These are phyloP conservation scores for Diplodia sapinea DNA, from an alignment of 2,329 filamentous ascomycete genomes.

Conservation along the genomic window DNA sequence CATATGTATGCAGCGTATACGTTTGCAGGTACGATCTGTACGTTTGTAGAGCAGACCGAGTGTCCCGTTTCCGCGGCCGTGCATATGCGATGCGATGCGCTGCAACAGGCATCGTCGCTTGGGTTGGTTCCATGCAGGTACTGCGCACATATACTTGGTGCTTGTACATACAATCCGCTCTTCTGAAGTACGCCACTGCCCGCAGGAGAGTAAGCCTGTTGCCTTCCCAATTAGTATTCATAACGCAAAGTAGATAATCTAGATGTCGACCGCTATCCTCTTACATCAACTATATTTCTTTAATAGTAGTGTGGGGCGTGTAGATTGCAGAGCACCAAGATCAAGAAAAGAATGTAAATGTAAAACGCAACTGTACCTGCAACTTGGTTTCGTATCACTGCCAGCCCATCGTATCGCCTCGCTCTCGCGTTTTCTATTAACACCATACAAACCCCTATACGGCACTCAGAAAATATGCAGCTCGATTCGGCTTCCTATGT, in stretches of 20 bases:
- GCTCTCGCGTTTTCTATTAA: not conserved
- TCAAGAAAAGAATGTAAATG: too few relatives aligned
- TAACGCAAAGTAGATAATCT: not conserved
- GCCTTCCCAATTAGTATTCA: not conserved
- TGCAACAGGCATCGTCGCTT: constrained; percentile 10
- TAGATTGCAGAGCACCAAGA: not conserved
- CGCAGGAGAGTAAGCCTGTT: not conserved
- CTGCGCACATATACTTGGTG: not conserved
- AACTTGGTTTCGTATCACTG: not conserved
- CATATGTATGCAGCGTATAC: not conserved
- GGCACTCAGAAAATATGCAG: not conserved
- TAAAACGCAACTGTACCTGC: too few relatives aligned
- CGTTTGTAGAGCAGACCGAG: not conserved
- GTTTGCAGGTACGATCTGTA: not conserved
- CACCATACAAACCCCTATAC: not conserved
- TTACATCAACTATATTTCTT: not conserved
- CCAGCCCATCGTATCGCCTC: not conserved
- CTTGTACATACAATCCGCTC: not conserved
- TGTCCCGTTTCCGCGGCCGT: not conserved
- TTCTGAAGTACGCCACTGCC: not conserved
- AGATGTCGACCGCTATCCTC: not conserved
- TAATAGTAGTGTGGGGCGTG: not conserved
- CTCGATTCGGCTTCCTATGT: not conserved
- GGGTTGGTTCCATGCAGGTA: not conserved
- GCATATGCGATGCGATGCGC: not conserved